Percentiles rank a stretch among this genome's conserved stretches.
Evolutionary conservation across 2,329 filamentous ascomycete species (phyloP).

Genomic region (Fusarium transvaalense): DNA sequence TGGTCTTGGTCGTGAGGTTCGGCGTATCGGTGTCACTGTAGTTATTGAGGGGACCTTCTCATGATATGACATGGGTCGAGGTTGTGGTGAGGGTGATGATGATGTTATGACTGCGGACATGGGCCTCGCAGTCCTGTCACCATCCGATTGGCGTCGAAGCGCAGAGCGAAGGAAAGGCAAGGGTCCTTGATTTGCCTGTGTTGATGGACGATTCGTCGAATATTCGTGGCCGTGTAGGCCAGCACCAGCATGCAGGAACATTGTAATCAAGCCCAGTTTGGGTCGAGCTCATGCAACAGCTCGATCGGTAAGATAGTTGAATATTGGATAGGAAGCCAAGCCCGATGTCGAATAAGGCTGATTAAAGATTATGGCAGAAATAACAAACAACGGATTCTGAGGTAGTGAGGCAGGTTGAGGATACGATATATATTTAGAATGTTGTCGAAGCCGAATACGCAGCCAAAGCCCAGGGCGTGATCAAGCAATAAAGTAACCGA

Average conservation of each 20-base stretch:
- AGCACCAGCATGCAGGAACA: slow-evolving; percentile 71
- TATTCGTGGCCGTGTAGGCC: slow-evolving; percentile 72
- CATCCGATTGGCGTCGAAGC: slow-evolving; percentile 53
- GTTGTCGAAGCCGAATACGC: slow-evolving; percentile 40
- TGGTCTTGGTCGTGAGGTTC: slow-evolving; percentile 49
- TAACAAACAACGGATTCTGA: slow-evolving; percentile 2
- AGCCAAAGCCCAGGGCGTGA: slow-evolving; percentile 24
- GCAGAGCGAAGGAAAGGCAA: slow-evolving; percentile 60
- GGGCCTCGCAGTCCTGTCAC: slow-evolving; percentile 42
- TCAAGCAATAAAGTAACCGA: slow-evolving; percentile 41
- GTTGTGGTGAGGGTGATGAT: slow-evolving; percentile 13
- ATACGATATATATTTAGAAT: slow-evolving; percentile 38
- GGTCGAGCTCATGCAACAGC: slow-evolving; percentile 40
- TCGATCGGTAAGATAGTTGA: slow-evolving; percentile 4
- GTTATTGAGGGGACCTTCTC: slow-evolving; percentile 36
- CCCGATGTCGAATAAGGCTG: slow-evolving; percentile 1
- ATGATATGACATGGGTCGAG: slow-evolving; percentile 47
- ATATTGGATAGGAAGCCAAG: background rate
- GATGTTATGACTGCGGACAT: slow-evolving; percentile 28
- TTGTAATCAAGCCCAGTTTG: slow-evolving; percentile 49
- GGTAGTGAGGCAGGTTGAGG: slow-evolving; percentile 21
- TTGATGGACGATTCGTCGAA: slow-evolving; percentile 56
- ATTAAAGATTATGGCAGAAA: background rate
- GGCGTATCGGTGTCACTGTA: slow-evolving; percentile 34
- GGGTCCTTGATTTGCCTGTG: slow-evolving; percentile 52